These are phyloP conservation scores for Pythium dissotocum DNA, from an alignment of 352 stramenopile genomes.

Conservation along the genomic window DNA sequence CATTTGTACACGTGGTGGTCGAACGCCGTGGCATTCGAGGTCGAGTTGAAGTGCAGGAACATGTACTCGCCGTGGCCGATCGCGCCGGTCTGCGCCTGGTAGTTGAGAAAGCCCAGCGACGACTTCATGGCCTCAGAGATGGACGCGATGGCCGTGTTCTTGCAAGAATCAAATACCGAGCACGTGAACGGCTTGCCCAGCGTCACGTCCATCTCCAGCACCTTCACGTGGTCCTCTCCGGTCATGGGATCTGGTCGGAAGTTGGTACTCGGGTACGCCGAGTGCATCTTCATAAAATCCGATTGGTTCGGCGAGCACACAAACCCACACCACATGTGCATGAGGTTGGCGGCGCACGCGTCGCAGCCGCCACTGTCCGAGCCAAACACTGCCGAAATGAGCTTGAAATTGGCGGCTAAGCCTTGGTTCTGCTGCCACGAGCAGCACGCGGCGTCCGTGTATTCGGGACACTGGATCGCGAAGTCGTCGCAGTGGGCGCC, in stretches of 20 bases:
- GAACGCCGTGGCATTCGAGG: conserved; percentile 42
- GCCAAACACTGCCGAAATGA: conserved; percentile 70
- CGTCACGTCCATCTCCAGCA: conserved; percentile 77
- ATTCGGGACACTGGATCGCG: conserved; percentile 85
- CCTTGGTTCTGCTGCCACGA: conserved; percentile 91
- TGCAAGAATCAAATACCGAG: conserved; percentile 82
- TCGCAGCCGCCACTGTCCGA: conserved; percentile 75
- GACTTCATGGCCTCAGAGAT: conserved; percentile 76
- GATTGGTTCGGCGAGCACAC: conserved; percentile 79
- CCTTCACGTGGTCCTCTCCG: conserved; percentile 68
- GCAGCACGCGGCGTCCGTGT: conserved; percentile 76
- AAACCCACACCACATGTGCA: conserved; percentile 86
- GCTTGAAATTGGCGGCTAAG: conserved; percentile 86
- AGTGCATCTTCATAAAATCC: conserved; percentile 72
- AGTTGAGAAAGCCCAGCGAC: conserved; percentile 87
- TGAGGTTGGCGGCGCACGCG: conserved; percentile 81
- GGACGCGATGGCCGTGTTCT: conserved; percentile 80
- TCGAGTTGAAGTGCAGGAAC: conserved; percentile 65
- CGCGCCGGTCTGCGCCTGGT: conserved; percentile 86
- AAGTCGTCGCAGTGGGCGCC: conserved; percentile 74
- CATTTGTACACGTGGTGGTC: conserved; percentile 64
- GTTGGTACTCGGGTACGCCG: conserved; percentile 64
- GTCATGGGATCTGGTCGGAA: conserved; percentile 79
- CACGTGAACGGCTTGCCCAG: conserved; percentile 77
- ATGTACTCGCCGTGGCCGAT: conserved; percentile 89